Percentiles rank a stretch among this genome's conserved stretches.
Evolutionary conservation across 805 yeast species (phyloP).

Genomic region (Zygosaccharomyces bailii): DNA sequence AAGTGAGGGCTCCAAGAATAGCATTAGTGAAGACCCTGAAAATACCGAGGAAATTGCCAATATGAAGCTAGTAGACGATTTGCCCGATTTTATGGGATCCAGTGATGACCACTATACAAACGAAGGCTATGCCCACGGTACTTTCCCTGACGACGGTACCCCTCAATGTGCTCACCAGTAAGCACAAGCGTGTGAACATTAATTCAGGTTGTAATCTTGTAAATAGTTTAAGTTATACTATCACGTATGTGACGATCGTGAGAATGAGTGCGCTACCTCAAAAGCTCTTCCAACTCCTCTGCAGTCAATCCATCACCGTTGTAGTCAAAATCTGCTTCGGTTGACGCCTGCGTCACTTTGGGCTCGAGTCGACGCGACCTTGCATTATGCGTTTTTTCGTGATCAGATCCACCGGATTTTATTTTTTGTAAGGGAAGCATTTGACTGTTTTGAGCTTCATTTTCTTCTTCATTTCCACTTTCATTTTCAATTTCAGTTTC

Average conservation of each 20-base stretch:
- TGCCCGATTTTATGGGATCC: conserved; percentile 24
- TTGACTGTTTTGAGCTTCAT: conserved; percentile 23
- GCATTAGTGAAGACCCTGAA: conserved; percentile 19
- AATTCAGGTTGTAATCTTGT: conserved; percentile 8
- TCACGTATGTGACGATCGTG: background rate
- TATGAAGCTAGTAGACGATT: conserved; percentile 27
- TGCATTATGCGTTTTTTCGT: conserved; percentile 9
- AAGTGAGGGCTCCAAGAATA: conserved; percentile 10
- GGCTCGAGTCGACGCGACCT: background rate
- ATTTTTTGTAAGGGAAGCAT: conserved; percentile 13
- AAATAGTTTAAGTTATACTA: conserved; percentile 3
- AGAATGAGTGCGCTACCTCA: conserved; percentile 9
- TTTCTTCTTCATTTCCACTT: background rate
- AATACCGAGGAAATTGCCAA: conserved; percentile 34
- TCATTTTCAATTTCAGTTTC: conserved; percentile 13
- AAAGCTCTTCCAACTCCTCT: conserved; percentile 26
- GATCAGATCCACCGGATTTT: conserved; percentile 25
- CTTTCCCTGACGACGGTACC: conserved; percentile 21
- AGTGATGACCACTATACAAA: conserved; percentile 3
- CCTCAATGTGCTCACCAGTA: conserved; percentile 45
- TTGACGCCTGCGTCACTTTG: background rate
- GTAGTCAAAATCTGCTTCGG: conserved; percentile 18
- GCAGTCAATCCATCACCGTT: conserved; percentile 28
- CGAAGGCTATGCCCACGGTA: conserved; percentile 5
- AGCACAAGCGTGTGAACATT: conserved; percentile 9